Base-by-base conservation (phyloP, 495 filamentous ascomycete genomes). In the Letharia lupina region DNA sequence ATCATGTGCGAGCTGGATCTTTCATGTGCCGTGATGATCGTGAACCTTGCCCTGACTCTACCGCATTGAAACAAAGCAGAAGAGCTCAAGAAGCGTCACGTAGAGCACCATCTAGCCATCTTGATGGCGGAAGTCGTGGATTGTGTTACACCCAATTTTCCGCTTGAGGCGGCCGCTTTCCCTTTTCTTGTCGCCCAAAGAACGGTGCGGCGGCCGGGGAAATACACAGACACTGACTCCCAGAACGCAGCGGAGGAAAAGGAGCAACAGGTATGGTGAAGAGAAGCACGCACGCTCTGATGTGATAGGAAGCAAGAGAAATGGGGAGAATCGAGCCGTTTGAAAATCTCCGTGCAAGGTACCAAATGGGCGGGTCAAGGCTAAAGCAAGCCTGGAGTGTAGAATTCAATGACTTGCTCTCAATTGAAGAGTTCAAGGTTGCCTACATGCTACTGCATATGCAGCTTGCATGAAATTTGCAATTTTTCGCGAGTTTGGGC, bases 291-390 rank as follows among this genome's bases (percentile, higher is more conserved):
- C 28, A 35, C 3, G 41, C 33, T 44, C n/a, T 28, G 16, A 35
- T 23, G 35, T 18, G 35, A 60, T 33, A 44, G 56, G 37, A 42
- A 44, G 45, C 11, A 42, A 44, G 28, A 54, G 33, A 61, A 20
- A 42, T 50, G 63, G 57, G 57, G 33, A 42, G 40, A 18, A 58
- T 65, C 44, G 58, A 61, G 42, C 64, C 64, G 64, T 61, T 65
- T 42, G 39, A 65, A 65, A 61, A 45, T 61, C 64, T 42, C 64
- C 44, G 64, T 61, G 57, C 64, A 65, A 65, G 64, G 64, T 65
- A 65, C 64, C 64, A 65, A 44, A 28, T 20, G 35, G 40, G 28
- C 57, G 64, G 64, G 45, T 65, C 33, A 57, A 65, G 39, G 56
- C 59, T 65, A 47, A 39, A 50, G 56, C 64, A 47, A 18, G 11